Conservation (phyloP, 2,329 filamentous ascomycete genomes). For the Apiospora marii region DNA sequence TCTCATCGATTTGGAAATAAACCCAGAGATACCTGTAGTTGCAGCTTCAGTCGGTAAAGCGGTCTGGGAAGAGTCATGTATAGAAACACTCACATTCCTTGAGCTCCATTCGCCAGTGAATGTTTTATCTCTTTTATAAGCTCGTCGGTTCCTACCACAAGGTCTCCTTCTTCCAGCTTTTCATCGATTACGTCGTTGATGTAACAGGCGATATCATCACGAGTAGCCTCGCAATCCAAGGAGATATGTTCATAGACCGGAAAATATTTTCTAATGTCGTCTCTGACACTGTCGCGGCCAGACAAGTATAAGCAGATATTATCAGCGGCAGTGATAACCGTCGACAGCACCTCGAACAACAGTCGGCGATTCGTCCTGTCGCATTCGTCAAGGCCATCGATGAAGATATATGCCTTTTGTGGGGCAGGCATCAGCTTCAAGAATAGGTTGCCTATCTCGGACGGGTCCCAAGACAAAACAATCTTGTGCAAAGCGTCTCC, state of each 20-base stretch:
- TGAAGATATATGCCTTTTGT: conserved; percentile 33
- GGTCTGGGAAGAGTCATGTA: not conserved
- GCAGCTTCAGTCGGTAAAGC: conserved; percentile 23
- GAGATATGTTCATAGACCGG: conserved; percentile 27
- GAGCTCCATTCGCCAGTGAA: conserved; percentile 38
- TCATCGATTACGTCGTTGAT: conserved; percentile 31
- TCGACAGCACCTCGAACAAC: conserved; percentile 28
- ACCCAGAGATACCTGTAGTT: conserved; percentile 34
- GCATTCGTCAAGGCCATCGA: conserved; percentile 43
- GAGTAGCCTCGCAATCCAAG: conserved; percentile 24
- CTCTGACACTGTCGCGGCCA: conserved; percentile 27
- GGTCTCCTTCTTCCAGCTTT: conserved; percentile 26
- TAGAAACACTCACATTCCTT: conserved; percentile 42
- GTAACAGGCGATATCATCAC: conserved; percentile 35
- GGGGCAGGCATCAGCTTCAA: conserved; percentile 19
- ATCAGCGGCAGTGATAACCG: conserved; percentile 32
- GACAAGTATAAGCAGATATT: conserved; percentile 25
- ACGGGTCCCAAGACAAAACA: not conserved
- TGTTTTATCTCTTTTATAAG: conserved; percentile 37
- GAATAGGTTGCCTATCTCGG: conserved; percentile 22
- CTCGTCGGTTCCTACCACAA: conserved; percentile 28
- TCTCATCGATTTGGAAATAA: conserved; percentile 30
- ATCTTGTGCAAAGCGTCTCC: conserved; percentile 21
- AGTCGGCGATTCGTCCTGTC: conserved; percentile 31
- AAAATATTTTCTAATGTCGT: conserved; percentile 27